phyloP scores from a whole-genome alignment of 495 filamentous ascomycete genomes.

The Cercophora sp. region DNA sequence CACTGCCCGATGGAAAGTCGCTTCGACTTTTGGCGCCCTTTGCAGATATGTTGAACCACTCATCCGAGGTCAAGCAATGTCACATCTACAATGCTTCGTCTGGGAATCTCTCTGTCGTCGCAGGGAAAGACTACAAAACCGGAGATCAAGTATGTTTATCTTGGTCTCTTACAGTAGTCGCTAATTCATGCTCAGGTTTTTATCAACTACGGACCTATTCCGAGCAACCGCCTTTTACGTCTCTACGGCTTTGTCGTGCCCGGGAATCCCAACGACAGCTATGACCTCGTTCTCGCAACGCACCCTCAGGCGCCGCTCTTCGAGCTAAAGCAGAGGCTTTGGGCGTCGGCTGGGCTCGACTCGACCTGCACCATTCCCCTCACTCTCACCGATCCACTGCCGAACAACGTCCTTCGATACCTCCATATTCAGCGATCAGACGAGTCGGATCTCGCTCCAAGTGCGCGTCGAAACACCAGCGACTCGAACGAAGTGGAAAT shows the following conservation, averaged over 20 bases:
- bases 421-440: constrained; percentile 29
- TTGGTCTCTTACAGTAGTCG: not conserved
- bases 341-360: constrained; percentile 28
- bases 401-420: constrained; percentile 28
- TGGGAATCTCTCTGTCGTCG: constrained; percentile 26
- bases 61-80: constrained; percentile 29
- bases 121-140: constrained; percentile 28
- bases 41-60: constrained; percentile 35
- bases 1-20: constrained; percentile 24
- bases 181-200: constrained; percentile 12
- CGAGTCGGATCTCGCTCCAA: constrained; percentile 23
- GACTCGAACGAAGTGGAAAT: constrained; percentile 29
- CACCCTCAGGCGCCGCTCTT: constrained; percentile 26
- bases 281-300: constrained; percentile 30
- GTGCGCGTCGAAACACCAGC: constrained; percentile 22
- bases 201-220: constrained; percentile 30
- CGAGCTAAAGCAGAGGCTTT: constrained; percentile 32
- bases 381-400: constrained; percentile 31
- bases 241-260: constrained; percentile 32
- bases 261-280: constrained; percentile 33
- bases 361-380: constrained; percentile 28
- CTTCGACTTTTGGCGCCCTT: constrained; percentile 30
- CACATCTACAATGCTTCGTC: constrained; percentile 27
- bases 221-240: constrained; percentile 31
- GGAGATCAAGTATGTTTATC: constrained; percentile 29